Percentiles rank a stretch among this genome's conserved stretches.
These are phyloP conservation scores for Penicillium sp. DNA, from an alignment of 2,329 filamentous ascomycete species.

Conservation along the genomic window DNA sequence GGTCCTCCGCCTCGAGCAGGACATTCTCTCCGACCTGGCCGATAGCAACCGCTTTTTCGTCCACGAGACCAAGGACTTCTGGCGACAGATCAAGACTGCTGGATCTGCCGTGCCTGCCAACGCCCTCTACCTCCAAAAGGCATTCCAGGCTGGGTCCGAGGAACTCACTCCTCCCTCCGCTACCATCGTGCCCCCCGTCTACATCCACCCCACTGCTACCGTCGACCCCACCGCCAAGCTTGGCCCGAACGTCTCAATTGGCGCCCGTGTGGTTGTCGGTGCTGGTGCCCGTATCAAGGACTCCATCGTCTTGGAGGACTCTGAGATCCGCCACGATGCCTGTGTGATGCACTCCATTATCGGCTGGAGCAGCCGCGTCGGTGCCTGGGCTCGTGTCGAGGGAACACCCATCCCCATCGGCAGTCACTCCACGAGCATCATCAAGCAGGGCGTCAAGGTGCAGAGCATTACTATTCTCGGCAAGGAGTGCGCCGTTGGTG, in stretches of 20 bases:
- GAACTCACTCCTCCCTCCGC: slow-evolving; percentile 83
- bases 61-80: slow-evolving; percentile 98
- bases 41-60: slow-evolving; percentile 99
- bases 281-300: slow-evolving; percentile 93
- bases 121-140: slow-evolving; percentile 93
- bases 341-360: slow-evolving; percentile 96
- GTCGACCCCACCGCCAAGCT: slow-evolving; percentile 96
- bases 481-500: slow-evolving; percentile 91
- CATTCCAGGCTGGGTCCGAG: slow-evolving; percentile 76
- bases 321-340: slow-evolving; percentile 94
- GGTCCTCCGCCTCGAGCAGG: slow-evolving; percentile 92
- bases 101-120: slow-evolving; percentile 96
- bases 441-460: slow-evolving; percentile 98
- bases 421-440: slow-evolving; percentile 89
- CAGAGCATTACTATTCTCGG: slow-evolving; percentile 97
- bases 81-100: slow-evolving; percentile 99
- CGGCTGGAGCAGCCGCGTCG: slow-evolving; percentile 93
- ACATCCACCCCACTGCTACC: slow-evolving; percentile 87
- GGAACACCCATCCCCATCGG: slow-evolving; percentile 84
- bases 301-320: slow-evolving; percentile 90
- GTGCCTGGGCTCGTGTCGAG: slow-evolving; percentile 97
- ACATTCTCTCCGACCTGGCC: slow-evolving; percentile 91
- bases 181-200: slow-evolving; percentile 88
- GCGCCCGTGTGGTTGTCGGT: slow-evolving; percentile 81
- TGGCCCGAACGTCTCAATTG: slow-evolving; percentile 94